A percentile compares a stretch with the other conserved stretches of the same genome.
phyloP scores from a whole-genome alignment of 2,329 filamentous ascomycete genomes.

The Mycosphaerella arachidis region DNA sequence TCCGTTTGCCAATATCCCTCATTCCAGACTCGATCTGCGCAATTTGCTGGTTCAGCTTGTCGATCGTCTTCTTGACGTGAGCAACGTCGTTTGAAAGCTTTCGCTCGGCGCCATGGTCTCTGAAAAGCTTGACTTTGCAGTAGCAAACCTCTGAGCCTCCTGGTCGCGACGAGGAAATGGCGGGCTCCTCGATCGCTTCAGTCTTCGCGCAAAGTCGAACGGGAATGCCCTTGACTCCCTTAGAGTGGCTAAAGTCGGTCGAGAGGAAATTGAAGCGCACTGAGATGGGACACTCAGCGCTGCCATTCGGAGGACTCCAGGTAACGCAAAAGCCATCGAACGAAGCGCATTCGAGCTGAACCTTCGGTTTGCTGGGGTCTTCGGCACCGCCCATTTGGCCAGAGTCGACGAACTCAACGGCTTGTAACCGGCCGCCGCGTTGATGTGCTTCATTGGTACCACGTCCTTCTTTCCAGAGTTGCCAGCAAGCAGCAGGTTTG shows the following conservation, averaged over 20 bases:
- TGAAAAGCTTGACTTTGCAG: conserved; percentile 95
- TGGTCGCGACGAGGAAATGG: conserved; percentile 18
- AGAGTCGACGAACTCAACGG: conserved; percentile 84
- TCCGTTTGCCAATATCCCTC: conserved; percentile 57
- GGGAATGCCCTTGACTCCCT: conserved; percentile 95
- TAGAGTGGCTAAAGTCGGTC: conserved; percentile 97
- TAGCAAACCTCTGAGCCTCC: conserved; percentile 69
- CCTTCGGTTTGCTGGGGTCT: conserved; percentile 41
- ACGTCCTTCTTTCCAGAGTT: conserved; percentile 90
- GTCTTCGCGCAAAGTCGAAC: conserved; percentile 92
- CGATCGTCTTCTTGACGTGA: conserved; percentile 93
- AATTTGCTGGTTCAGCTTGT: conserved; percentile 93
- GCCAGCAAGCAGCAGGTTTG: conserved; percentile 79
- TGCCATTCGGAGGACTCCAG: conserved; percentile 66
- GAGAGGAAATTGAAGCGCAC: conserved; percentile 98
- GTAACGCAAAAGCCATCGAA: conserved; percentile 92
- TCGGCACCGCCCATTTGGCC: conserved; percentile 53
- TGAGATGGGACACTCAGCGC: conserved; percentile 77
- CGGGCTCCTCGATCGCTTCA: conserved; percentile 51
- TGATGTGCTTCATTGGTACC: conserved; percentile 96
- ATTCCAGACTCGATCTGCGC: conserved; percentile 63
- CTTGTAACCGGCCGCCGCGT: conserved; percentile 83
- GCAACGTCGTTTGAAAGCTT: conserved; percentile 93
- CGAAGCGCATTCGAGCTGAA: conserved; percentile 59
- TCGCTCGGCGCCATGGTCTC: conserved; percentile 90